Percentiles rank a stretch among this genome's conserved stretches.
These are phyloP conservation scores for Vaccinium myrtillus DNA, from an alignment of 148 eudicot genomes.

Conservation along the genomic window DNA sequence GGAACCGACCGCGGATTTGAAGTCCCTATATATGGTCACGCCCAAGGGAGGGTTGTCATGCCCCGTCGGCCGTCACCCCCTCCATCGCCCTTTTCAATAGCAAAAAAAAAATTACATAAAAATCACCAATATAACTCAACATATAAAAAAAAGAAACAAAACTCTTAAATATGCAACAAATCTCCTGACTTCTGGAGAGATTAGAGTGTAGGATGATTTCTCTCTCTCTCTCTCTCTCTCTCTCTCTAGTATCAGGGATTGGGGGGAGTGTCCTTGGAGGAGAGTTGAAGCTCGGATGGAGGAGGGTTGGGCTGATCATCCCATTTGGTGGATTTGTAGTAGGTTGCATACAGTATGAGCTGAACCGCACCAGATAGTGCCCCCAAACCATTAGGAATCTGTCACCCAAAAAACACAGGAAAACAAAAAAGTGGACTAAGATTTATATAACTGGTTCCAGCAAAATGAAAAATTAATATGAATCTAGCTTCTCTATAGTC, in stretches of 20 bases:
- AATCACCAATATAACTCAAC: neutral
- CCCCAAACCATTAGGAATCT: conserved; percentile 78
- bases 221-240: neutral
- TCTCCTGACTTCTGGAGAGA: neutral
- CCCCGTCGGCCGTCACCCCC: too few species aligned
- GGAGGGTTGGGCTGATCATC: conserved; percentile 10
- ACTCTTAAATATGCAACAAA: neutral
- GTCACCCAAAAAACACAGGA: neutral
- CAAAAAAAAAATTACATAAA: too few species aligned
- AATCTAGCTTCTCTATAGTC: too few species aligned
- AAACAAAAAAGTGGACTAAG: neutral
- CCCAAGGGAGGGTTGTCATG: too few species aligned
- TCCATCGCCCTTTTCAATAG: too few species aligned
- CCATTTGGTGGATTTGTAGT: conserved; percentile 48
- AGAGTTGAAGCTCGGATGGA: conserved; percentile 29
- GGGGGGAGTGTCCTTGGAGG: neutral
- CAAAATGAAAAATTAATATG: neutral
- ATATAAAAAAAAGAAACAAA: neutral
- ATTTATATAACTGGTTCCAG: neutral
- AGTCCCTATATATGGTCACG: too few species aligned
- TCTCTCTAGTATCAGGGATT: too few species aligned
- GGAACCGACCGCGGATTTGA: too few species aligned
- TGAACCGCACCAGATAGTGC: conserved; percentile 45
- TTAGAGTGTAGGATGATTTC: neutral
- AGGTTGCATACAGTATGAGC: conserved; percentile 46